Conservation (phyloP, 2,329 filamentous ascomycete genomes). For the Cladosporium sp. region DNA sequence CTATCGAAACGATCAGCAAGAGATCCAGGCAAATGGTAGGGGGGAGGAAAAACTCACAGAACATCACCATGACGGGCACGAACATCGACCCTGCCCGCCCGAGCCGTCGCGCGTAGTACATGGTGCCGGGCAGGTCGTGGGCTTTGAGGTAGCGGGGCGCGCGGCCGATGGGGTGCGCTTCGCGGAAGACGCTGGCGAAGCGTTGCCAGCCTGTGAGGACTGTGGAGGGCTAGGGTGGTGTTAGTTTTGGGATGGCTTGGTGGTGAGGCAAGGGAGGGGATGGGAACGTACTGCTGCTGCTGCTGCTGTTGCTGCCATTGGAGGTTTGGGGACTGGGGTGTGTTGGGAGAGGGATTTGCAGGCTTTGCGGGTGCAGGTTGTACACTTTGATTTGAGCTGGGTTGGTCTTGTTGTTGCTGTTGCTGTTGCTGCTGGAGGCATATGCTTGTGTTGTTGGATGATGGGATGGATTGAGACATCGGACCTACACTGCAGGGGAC, state of each 20-base stretch:
- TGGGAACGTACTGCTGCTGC: neutral
- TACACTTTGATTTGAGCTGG: neutral
- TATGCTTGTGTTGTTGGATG: constrained; percentile 5
- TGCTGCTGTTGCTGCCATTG: neutral
- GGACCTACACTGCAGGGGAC: neutral
- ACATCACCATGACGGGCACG: constrained; percentile 5
- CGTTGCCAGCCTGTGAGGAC: constrained; percentile 4
- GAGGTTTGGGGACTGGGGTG: neutral
- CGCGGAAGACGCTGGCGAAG: constrained; percentile 12
- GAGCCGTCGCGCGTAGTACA: constrained; percentile 4
- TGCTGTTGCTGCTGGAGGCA: neutral
- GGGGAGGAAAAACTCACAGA: constrained; percentile 12
- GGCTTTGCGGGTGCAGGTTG: constrained; percentile 1
- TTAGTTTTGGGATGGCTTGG: too few species aligned
- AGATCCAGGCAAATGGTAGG: neutral
- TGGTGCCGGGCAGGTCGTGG: constrained; percentile 2
- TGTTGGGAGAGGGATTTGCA: constrained; percentile 8
- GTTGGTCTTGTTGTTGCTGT: neutral
- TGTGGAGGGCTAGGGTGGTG: constrained; percentile 6
- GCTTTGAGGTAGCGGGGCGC: constrained; percentile 6
- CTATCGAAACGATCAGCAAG: neutral
- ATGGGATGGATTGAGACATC: neutral
- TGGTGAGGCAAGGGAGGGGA: neutral
- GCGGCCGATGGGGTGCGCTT: constrained; percentile 12
- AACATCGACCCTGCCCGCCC: constrained; percentile 8